A percentile compares a stretch with the other conserved stretches of the same genome.
phyloP scores from a whole-genome alignment of 2,329 filamentous ascomycete genomes.

The Venturia nashicola region DNA sequence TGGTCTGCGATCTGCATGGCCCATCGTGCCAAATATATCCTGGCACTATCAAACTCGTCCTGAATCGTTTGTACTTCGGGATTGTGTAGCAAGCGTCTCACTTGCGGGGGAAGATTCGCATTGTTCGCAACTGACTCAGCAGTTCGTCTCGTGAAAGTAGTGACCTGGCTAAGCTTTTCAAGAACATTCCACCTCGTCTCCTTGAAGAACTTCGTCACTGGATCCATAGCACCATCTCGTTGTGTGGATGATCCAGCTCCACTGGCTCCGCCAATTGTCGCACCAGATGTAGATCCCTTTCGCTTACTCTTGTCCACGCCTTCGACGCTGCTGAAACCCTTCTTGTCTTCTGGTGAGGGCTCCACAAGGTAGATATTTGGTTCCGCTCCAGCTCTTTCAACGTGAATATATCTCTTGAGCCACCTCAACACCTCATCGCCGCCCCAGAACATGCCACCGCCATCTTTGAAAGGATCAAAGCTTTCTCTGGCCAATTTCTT shows the following conservation, averaged over 20 bases:
- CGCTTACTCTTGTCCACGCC: conserved; percentile 22
- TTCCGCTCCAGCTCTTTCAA: conserved; percentile 77
- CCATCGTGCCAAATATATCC: conserved; percentile 90
- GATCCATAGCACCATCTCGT: conserved; percentile 70
- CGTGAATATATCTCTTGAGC: conserved; percentile 69
- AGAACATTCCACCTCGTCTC: conserved; percentile 93
- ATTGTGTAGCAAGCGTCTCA: conserved; percentile 72
- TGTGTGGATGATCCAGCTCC: conserved; percentile 23
- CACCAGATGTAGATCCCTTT: conserved; percentile 10
- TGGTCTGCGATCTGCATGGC: conserved; percentile 98
- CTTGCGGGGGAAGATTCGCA: conserved; percentile 77
- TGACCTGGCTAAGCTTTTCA: conserved; percentile 95
- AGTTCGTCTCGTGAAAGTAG: conserved; percentile 84
- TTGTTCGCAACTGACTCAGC: conserved; percentile 89
- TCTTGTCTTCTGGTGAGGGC: conserved; percentile 70
- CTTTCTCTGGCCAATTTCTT: conserved; percentile 71
- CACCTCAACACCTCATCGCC: conserved; percentile 90
- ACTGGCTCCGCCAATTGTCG: conserved; percentile 14
- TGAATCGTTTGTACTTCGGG: conserved; percentile 91
- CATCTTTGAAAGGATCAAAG: conserved; percentile 82
- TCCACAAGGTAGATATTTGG: conserved; percentile 86
- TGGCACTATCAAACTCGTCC: conserved; percentile 93
- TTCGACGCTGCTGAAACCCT: conserved; percentile 55
- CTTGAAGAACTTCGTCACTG: conserved; percentile 84
- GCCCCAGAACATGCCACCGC: conserved; percentile 89